A percentile compares a stretch with the other conserved stretches of the same genome.
Evolutionary conservation across 2,329 filamentous ascomycete genomes (phyloP).

Genomic region (Botrytis cinerea): DNA sequence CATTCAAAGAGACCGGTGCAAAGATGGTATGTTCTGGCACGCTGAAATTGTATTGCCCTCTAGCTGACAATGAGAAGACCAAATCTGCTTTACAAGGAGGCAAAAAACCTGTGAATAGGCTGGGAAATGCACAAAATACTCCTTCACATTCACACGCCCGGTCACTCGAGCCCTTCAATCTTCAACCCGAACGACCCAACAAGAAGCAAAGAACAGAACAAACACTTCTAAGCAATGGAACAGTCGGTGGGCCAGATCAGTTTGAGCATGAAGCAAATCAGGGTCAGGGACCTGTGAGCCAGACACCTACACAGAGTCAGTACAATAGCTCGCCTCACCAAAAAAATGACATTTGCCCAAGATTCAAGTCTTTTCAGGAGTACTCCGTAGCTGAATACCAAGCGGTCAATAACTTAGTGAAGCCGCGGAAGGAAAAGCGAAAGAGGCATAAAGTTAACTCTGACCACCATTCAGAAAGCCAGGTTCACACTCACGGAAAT

Average conservation of each 20-base stretch:
- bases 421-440: background rate
- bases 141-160: background rate
- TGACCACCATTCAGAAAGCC: slow-evolving; percentile 9
- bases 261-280: slow-evolving; percentile 5
- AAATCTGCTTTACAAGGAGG: background rate
- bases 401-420: background rate
- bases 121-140: background rate
- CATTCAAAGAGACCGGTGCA: background rate
- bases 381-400: background rate
- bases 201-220: slow-evolving; percentile 10
- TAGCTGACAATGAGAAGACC: background rate
- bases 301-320: slow-evolving; percentile 8
- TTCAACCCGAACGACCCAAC: background rate
- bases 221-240: background rate
- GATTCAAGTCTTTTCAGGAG: background rate
- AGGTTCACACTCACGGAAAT: background rate
- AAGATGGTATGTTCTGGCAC: slow-evolving; percentile 8
- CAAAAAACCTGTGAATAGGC: slow-evolving; percentile 3
- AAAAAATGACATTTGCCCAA: background rate
- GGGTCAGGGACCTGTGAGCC: slow-evolving; percentile 5
- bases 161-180: background rate
- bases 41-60: background rate
- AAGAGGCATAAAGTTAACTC: background rate
- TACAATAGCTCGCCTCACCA: slow-evolving; percentile 8
- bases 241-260: background rate